phyloP scores from a whole-genome alignment of 257 asterid species.

The Lithospermum erythrorhizon region DNA sequence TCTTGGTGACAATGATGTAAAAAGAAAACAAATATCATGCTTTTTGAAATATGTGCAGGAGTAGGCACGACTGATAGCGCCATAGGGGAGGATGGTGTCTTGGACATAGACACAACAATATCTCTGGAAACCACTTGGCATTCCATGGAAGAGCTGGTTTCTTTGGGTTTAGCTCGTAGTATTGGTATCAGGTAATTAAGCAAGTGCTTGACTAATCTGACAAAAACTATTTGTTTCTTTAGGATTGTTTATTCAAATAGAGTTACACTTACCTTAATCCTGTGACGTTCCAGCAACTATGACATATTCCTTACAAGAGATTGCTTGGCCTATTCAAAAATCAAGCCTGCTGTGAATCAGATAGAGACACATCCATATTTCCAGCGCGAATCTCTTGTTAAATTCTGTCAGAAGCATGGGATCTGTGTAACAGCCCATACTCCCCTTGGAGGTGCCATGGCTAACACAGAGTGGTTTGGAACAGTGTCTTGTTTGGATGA shows the following conservation, averaged over 20 bases:
- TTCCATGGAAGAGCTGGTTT: conserved; percentile 49
- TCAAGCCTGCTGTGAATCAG: conserved; percentile 68
- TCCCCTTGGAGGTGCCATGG: conserved; percentile 60
- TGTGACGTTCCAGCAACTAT: conserved; percentile 43
- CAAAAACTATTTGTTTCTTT: neutral
- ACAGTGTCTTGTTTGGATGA: conserved; percentile 61
- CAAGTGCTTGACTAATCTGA: neutral
- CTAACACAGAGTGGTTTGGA: conserved; percentile 58
- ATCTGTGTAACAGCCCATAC: conserved; percentile 63
- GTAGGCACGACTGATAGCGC: conserved; percentile 48
- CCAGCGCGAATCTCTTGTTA: conserved; percentile 62
- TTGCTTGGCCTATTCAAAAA: conserved; percentile 55
- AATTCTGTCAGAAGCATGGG: conserved; percentile 62
- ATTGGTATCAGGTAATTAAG: conserved; percentile 45
- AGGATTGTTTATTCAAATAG: neutral
- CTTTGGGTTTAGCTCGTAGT: conserved; percentile 51
- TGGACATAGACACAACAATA: conserved; percentile 52
- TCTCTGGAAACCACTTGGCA: conserved; percentile 63
- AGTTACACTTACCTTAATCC: neutral
- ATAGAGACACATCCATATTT: conserved; percentile 65
- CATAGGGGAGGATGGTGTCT: conserved; percentile 46
- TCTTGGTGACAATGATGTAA: neutral
- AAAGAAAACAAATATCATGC: neutral
- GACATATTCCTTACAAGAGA: conserved; percentile 57
- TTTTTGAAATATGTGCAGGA: conserved; percentile 21